Base-by-base conservation (phyloP, 192 early-diverging fungal genomes). In the Entomortierella lignicola region DNA sequence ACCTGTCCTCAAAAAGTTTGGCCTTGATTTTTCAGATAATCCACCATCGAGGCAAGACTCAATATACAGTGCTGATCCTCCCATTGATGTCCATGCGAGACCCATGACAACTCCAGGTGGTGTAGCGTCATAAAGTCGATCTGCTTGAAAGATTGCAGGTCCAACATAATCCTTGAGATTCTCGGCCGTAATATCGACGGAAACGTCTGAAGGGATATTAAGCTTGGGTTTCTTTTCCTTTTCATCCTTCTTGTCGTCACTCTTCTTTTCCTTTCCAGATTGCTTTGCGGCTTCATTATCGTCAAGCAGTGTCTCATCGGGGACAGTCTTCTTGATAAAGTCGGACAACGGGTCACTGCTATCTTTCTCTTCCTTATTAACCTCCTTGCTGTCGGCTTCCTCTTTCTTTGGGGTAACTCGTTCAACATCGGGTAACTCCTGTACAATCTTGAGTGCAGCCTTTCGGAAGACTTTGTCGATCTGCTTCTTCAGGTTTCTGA, bases 381-480 rank as follows among this genome's bases (percentile, higher is more conserved):
- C 43, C 59, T 52, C 69, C 50, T 42, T 70, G 57, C 34, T 8
- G 4, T 42, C 18, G 4, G 23, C 37, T 29, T 30, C 71, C 32
- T 42, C 68, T 50, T 56, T 71, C 71, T 29, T 82, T n/a, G 72
- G 72, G 8, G 39, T 60, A 37, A 64, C 66, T 31, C 73, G 73
- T n/a, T 77, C 73, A 26, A 77, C 55, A 15, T 77, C 73, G 0
- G 73, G 73, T 48, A 87, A 81, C 27, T 88, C 84, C 51, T 89
- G 66, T 12, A 98, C 95, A 50, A 98, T 90, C 77, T 93, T 90
- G 41, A 94, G 88, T 25, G 98, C 98, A 4, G 96, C 95, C 83
- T 99, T 99, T 51, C 98, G 90, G 88, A 92, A 99, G 27, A 99
- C 91, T 85, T 99, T 99, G 59, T 99, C 98, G 37, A 99, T 94